Base-by-base conservation (phyloP, 208 protist species). In the Trypanosoma cruzi region DNA sequence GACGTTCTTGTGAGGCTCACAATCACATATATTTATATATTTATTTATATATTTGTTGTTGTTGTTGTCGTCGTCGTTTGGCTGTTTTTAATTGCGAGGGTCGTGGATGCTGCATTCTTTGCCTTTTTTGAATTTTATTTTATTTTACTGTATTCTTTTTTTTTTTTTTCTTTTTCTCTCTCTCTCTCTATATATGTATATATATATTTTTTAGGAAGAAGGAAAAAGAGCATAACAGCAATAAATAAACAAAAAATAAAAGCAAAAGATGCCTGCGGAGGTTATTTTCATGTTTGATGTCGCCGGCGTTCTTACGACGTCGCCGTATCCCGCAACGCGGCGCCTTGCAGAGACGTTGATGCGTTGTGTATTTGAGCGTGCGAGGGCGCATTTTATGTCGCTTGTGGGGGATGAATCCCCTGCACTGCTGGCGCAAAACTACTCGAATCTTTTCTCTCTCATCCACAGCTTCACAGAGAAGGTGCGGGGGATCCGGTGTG, bases 231-330 rank as follows among this genome's bases (percentile, higher is more conserved):
- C 14, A 55, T 29, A 55, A 55, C 28, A 8, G 40, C 31, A 49
- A 42, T 24, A 28, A 49, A 62, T 14, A 54, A 64, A 36, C 24
- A 64, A 55, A 36, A 31, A 20, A 53, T n/a, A 49, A 36, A 34
- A 52, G n/a, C 7, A 64, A 64, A 59, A 37, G 16, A 93, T 90
- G 88, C 85, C 88, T 16, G 77, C 69, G 18, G 84, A 93, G 67
- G 85, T 93, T 28, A 82, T 93, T 56, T 64, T 93, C 59, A 86
- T 93, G 80, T 88, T 93, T 71, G 85, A 93, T 71, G 28, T 89
- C 55, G 81, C 72, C 34, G 84, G 88, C 5, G 84, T 93, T 18
- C 72, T 93, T 5, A 89, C 80, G 32, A 84, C 85, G 2, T 87
- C 81, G 18, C 83, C 84, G 29, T 90, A 89, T 59, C 84, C 82